phyloP scores from a whole-genome alignment of 2,329 filamentous ascomycete species.

The Trichoderma citrinoviride region DNA sequence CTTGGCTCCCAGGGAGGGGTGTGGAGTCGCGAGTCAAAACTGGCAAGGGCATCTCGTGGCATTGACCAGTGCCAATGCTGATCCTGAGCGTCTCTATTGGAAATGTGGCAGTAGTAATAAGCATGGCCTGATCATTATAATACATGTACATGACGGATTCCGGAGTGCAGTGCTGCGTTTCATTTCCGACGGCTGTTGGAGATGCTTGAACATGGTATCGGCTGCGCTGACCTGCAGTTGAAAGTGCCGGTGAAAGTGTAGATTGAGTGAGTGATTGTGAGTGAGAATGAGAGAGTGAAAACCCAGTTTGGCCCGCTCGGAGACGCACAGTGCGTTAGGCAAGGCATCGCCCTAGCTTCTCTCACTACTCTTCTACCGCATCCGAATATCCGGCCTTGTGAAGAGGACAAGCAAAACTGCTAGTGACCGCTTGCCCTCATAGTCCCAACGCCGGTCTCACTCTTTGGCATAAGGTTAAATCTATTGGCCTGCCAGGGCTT shows the following conservation, averaged over 20 bases:
- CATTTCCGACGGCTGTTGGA: neutral
- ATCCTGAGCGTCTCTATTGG: neutral
- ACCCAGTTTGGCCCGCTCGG: neutral
- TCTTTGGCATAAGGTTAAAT: slow-evolving; percentile 18
- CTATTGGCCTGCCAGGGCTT: slow-evolving; percentile 12
- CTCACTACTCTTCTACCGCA: neutral
- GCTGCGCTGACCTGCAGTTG: too few species aligned
- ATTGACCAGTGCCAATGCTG: slow-evolving; percentile 9
- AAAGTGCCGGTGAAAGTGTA: too few species aligned
- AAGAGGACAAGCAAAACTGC: neutral
- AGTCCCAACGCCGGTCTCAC: slow-evolving; percentile 5
- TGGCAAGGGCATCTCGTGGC: slow-evolving; percentile 18
- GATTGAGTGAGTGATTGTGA: too few species aligned
- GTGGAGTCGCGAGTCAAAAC: neutral
- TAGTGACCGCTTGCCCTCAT: neutral
- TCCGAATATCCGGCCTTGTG: neutral
- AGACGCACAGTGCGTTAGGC: too few species aligned
- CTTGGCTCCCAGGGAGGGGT: slow-evolving; percentile 20
- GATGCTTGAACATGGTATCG: too few species aligned
- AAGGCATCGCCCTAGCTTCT: too few species aligned
- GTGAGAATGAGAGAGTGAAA: too few species aligned
- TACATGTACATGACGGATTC: neutral
- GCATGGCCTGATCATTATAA: neutral
- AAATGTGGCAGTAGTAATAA: slow-evolving; percentile 3
- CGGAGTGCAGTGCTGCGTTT: neutral